Conservation (phyloP, 1,139 yeast genomes). For the Suhomyces taliae region DNA sequence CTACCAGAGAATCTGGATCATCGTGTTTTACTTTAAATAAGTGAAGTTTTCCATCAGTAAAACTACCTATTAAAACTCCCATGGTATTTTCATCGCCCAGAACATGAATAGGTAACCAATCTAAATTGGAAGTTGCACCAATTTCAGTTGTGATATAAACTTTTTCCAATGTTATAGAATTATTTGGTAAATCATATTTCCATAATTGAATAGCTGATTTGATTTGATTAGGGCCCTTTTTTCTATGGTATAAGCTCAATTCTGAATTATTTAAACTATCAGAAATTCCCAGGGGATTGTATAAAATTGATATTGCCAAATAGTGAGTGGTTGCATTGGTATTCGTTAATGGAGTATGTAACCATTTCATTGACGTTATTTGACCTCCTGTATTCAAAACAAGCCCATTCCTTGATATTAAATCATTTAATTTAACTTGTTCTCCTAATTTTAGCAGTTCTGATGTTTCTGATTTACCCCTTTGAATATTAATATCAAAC, state of each 20-base stretch:
- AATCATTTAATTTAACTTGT: constrained; percentile 8
- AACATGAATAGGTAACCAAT: constrained; percentile 47
- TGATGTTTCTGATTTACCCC: constrained; percentile 1
- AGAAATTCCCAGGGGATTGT: constrained; percentile 28
- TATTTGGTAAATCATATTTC: constrained; percentile 33
- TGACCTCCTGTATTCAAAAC: constrained; percentile 56
- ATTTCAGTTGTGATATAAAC: constrained; percentile 39
- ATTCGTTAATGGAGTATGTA: constrained; percentile 19
- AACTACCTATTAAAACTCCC: constrained; percentile 53
- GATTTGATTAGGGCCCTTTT: constrained; percentile 16
- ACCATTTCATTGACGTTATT: constrained; percentile 58
- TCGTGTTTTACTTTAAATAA: constrained; percentile 42
- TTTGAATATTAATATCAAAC: constrained; percentile 6
- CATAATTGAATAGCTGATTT: constrained; percentile 49
- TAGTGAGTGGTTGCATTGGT: constrained; percentile 26
- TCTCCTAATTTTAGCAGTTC: constrained; percentile 9
- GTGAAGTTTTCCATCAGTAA: constrained; percentile 64
- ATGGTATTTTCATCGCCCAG: constrained; percentile 26
- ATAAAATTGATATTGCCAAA: constrained; percentile 52
- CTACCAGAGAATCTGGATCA: constrained; percentile 21
- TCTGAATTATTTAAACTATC: constrained; percentile 29
- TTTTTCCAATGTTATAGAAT: constrained; percentile 27
- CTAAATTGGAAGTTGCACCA: constrained; percentile 56
- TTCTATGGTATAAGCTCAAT: constrained; percentile 31
- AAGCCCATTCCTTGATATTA: constrained; percentile 40